Evolutionary conservation across 139 green algal genomes (phyloP), one percentile per base, ranked within the genome.

Genomic region (Coelastrella sp.): DNA sequence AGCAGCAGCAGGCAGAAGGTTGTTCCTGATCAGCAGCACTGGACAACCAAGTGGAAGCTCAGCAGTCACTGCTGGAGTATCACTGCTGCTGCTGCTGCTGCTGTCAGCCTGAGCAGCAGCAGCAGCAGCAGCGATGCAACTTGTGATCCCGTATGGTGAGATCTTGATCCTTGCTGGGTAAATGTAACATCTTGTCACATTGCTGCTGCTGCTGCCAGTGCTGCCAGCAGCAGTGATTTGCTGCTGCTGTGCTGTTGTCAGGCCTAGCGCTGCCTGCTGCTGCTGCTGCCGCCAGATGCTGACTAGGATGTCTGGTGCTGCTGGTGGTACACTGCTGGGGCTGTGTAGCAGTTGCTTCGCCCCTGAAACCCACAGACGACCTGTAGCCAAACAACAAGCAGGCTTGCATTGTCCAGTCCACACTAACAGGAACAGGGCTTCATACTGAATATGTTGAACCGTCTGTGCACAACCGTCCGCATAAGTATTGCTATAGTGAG

Each of bases 391-490:
- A 47, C 32, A 47, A 47, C 32, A 47, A 47, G 32, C 32, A 47
- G 1, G 32, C 32, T 47, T 47, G 32, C 32, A 47, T 47, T 47
- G 32, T 47, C 32, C 32, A 47, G 32, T 47, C 32, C 32, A 47
- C 32, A 99, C 95, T 56, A 99, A 96, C 90, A 99, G 93, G 85
- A 97, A 96, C 7, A 99, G 93, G 10, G 98, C 98, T 90, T 99
- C 98, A 94, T 97, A 99, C 92, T 96, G 96, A 54, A 97, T 96
- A 97, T 74, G 81, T 88, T 98, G 95, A 99, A 99, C 13, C 64
- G 86, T 13, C 96, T 94, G 68, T 94, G 87, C 96, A 99, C 93
- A 23, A 99, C 92, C n/a, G 90, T 80, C 19, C 94, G 94, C 95
- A 99, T 97, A 65, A 99, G 94, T 80, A 99, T 78, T 17, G 97